Conservation (phyloP, 192 early-diverging fungal genomes). For the Phycomyces blakesleeanus region DNA sequence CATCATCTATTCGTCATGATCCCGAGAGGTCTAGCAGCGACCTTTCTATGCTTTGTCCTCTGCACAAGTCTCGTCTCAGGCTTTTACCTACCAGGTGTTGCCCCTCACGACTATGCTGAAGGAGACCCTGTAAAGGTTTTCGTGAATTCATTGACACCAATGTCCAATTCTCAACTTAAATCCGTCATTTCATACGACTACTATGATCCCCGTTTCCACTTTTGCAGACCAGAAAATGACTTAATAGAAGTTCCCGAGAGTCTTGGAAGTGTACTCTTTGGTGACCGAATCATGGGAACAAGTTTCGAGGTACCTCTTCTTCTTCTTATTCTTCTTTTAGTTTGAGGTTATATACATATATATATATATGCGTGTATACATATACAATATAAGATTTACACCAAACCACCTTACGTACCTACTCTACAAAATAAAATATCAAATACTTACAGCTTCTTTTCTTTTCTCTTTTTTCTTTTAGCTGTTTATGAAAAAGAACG, state of each 20-base stretch:
- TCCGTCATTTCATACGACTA: constrained; percentile 84
- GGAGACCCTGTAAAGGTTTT: constrained; percentile 67
- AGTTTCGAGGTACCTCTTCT: constrained; percentile 77
- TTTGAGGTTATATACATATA: too few species aligned
- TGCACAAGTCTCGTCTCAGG: constrained; percentile 29
- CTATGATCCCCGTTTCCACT: constrained; percentile 84
- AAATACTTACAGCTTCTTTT: too few species aligned
- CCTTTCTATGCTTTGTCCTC: not conserved
- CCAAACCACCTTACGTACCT: not conserved
- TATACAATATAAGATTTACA: too few species aligned
- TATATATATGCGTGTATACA: too few species aligned
- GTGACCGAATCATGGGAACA: constrained; percentile 87
- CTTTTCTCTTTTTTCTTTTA: constrained; percentile 34
- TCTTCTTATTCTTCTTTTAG: too few species aligned
- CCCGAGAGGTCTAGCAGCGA: not conserved
- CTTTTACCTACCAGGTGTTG: constrained; percentile 94
- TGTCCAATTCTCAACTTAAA: constrained; percentile 60
- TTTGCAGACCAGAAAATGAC: constrained; percentile 72
- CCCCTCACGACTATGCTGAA: constrained; percentile 76
- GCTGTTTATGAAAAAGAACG: constrained; percentile 60
- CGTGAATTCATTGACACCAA: constrained; percentile 87
- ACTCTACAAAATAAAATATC: not conserved
- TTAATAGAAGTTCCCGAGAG: constrained; percentile 70
- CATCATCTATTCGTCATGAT: not conserved
- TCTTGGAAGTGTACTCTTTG: constrained; percentile 93